A percentile compares a stretch with the other conserved stretches of the same genome.
Evolutionary conservation across 2,329 filamentous ascomycete genomes (phyloP).

Genomic region (Trichoderma aggressivum): DNA sequence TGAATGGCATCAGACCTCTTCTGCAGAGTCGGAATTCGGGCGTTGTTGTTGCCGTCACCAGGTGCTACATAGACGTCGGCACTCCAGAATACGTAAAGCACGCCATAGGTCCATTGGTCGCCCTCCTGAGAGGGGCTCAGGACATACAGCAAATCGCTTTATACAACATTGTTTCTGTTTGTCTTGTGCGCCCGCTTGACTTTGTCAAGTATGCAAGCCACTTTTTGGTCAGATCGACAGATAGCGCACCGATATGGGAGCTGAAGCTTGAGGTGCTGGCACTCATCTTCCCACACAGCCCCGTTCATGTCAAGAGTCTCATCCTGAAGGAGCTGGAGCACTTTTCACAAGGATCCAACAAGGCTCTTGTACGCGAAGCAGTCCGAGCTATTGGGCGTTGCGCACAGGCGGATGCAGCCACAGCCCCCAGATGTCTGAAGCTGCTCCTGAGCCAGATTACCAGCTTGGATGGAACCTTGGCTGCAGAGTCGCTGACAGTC

Average conservation of each 20-base stretch:
- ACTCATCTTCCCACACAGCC: conserved; percentile 82
- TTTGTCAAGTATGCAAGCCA: conserved; percentile 88
- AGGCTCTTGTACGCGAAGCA: conserved; percentile 78
- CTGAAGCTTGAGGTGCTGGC: conserved; percentile 90
- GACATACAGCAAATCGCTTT: conserved; percentile 89
- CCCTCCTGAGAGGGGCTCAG: conserved; percentile 76
- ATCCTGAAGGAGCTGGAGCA: conserved; percentile 92
- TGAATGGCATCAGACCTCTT: conserved; percentile 77
- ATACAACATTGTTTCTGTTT: conserved; percentile 94
- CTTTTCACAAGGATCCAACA: conserved; percentile 73
- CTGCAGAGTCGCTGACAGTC: conserved; percentile 90
- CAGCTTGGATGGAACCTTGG: conserved; percentile 79
- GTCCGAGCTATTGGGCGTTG: conserved; percentile 92
- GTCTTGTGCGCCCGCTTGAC: conserved; percentile 67
- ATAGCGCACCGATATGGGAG: conserved; percentile 78
- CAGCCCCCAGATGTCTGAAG: conserved; percentile 74
- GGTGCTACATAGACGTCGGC: conserved; percentile 81
- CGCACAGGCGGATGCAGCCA: conserved; percentile 70
- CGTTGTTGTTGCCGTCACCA: conserved; percentile 82
- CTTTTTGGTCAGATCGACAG: conserved; percentile 79
- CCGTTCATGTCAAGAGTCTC: conserved; percentile 72
- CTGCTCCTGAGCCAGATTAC: conserved; percentile 84
- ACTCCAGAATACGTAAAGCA: conserved; percentile 70
- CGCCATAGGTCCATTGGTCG: conserved; percentile 79
- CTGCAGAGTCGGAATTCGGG: conserved; percentile 90